A percentile compares a stretch with the other conserved stretches of the same genome.
Evolutionary conservation across 2,329 filamentous ascomycete species (phyloP).

Genomic region (Triangularia setosa): DNA sequence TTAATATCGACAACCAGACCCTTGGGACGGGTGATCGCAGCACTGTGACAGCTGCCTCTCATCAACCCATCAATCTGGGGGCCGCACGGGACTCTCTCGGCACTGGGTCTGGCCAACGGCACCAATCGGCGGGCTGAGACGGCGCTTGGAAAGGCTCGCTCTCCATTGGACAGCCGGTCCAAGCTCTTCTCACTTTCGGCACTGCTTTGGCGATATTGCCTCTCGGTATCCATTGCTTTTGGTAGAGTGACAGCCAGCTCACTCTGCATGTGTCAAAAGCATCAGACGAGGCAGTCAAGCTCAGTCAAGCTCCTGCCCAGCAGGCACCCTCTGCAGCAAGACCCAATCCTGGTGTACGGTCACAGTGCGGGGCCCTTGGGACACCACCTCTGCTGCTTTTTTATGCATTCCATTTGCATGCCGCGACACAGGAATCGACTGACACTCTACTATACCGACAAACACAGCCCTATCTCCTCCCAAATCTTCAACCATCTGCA

Average conservation of each 20-base stretch:
- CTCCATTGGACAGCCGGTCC: neutral
- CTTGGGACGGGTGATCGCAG: neutral
- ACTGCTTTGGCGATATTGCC: neutral
- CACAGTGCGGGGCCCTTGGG: constrained; percentile 1
- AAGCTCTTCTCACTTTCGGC: neutral
- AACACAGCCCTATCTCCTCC: neutral
- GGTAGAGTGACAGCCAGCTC: neutral
- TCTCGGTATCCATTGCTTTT: neutral
- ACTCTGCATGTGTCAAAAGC: neutral
- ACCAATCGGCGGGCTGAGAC: neutral
- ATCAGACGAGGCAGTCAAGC: neutral
- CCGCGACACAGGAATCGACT: neutral
- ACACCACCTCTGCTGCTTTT: neutral
- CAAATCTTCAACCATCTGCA: neutral
- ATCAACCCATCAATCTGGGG: neutral
- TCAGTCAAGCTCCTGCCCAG: no score
- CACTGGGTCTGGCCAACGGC: neutral
- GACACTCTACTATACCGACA: neutral
- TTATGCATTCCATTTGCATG: neutral
- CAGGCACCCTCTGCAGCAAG: neutral
- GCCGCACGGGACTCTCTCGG: neutral
- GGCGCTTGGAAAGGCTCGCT: no score
- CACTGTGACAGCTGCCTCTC: neutral
- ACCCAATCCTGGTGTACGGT: neutral
- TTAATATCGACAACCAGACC: neutral